These are phyloP conservation scores for Pascua sp. DNA, from an alignment of 1,284 basidiomycete species.

Conservation along the genomic window DNA sequence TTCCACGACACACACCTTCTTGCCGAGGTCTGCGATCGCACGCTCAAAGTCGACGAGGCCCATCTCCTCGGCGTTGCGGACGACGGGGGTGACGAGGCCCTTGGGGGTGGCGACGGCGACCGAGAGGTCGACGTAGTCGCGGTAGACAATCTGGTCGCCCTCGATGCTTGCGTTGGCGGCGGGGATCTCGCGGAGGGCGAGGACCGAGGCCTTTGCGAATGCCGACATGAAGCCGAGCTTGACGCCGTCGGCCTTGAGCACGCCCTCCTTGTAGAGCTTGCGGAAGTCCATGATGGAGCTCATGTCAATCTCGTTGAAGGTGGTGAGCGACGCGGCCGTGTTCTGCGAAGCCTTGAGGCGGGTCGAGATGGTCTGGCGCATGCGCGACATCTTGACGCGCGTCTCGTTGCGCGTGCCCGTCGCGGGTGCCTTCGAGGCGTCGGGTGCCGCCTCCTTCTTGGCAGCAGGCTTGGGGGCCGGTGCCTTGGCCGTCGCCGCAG, in stretches of 20 bases:
- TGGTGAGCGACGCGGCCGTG: slow-evolving; percentile 91
- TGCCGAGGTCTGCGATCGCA: slow-evolving; percentile 83
- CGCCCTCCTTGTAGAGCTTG: slow-evolving; percentile 88
- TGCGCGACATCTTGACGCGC: slow-evolving; percentile 93
- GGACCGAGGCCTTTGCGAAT: slow-evolving; percentile 80
- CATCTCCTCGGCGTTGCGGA: slow-evolving; percentile 85
- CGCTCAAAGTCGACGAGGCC: slow-evolving; percentile 87
- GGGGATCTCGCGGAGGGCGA: slow-evolving; percentile 90
- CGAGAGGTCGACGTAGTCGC: slow-evolving; percentile 88
- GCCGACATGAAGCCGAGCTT: slow-evolving; percentile 99
- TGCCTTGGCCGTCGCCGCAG: slow-evolving; percentile 1
- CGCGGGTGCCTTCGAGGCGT: slow-evolving; percentile 20
- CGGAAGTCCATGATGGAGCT: slow-evolving; percentile 90
- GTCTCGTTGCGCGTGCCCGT: slow-evolving; percentile 69
- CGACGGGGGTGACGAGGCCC: slow-evolving; percentile 93
- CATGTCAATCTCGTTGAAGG: slow-evolving; percentile 99
- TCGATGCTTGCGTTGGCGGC: slow-evolving; percentile 94
- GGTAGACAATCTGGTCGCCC: slow-evolving; percentile 87
- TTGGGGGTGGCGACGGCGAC: slow-evolving; percentile 97
- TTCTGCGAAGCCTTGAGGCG: slow-evolving; percentile 98
- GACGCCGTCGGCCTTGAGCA: slow-evolving; percentile 89
- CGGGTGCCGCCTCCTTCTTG: slow-evolving; percentile 31
- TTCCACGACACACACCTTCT: slow-evolving; percentile 56
- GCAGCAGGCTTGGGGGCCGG: slow-evolving; percentile 19
- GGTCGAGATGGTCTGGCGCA: slow-evolving; percentile 95